Evolutionary conservation across 495 filamentous ascomycete species (phyloP), one percentile per base, ranked within the genome.

Genomic region (Aspergillus taichungensis): DNA sequence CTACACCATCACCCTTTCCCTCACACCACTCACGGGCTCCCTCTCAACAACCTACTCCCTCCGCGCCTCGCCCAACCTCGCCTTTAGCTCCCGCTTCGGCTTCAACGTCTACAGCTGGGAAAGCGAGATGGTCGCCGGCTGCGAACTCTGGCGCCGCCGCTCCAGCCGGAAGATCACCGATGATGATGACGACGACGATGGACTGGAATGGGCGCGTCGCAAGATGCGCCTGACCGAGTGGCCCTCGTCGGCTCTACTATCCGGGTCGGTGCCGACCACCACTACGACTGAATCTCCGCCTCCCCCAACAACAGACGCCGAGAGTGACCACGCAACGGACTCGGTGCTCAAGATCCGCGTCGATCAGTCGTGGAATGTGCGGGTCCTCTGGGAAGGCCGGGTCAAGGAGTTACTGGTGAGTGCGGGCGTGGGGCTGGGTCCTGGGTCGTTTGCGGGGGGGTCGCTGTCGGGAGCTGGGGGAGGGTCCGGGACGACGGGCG

Each of bases 81-180:
- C 88, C 1, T 78, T 98, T 37, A 91, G 88, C 46, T 88, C 87
- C 29, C 79, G 83, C 34, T 91, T 97, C 67, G 88, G 92, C 51
- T 98, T 97, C 62, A 98, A 98, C 59, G 88, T 95, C 40, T 96
- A 95, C 67, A 94, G 86, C 55, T 98, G 95, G 68, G 92, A 97
- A 68, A 94, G 87, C 59, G 89, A 94, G 32, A 77, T 95, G 70
- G 83, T 84, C 34, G 72, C 95, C 7, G 92, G 94, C 9, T 85
- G 82, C 60, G 94, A 98, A 62, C 68, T 96, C 28, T 98, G 94
- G 91, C 73, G 77, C 42, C 73, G 77, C 42, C 65, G 65, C 37
- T 75, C 63, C 62, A 77, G 62, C 62, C 51, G 68, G 62, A 35
- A 46, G 12, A 47, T 34, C 35, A 60, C 62, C 34, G 50, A 64